phyloP scores from a whole-genome alignment of 2,329 filamentous ascomycete genomes.

The Microdochium bolleyi region DNA sequence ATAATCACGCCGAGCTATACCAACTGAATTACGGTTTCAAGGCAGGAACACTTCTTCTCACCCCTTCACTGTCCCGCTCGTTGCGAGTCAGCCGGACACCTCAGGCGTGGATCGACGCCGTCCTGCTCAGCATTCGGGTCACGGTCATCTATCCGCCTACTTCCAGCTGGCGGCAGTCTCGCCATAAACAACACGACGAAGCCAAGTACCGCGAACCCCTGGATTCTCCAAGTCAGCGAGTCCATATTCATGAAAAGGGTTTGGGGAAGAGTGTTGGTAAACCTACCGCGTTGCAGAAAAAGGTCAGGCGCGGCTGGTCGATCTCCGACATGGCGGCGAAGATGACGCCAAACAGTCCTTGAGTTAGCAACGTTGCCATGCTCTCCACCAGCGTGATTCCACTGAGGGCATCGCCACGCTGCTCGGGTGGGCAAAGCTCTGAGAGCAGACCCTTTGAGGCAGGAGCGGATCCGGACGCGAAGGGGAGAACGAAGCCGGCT shows the following conservation, averaged over 20 bases:
- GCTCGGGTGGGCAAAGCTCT: slow-evolving; percentile 55
- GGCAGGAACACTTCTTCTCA: too few relatives aligned
- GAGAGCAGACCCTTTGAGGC: slow-evolving; percentile 68
- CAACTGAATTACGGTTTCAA: too few relatives aligned
- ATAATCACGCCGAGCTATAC: too few relatives aligned
- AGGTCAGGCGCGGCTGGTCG: slow-evolving; percentile 54
- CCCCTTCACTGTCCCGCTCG: too few relatives aligned
- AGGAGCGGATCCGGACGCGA: slow-evolving; percentile 61
- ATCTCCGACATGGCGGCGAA: slow-evolving; percentile 56
- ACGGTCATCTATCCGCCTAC: slow-evolving; percentile 29
- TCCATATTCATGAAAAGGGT: background rate
- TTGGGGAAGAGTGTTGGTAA: background rate
- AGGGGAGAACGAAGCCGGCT: slow-evolving; percentile 56
- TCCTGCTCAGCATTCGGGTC: slow-evolving; percentile 1
- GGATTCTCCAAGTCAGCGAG: slow-evolving; percentile 4
- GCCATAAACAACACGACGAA: slow-evolving; percentile 35
- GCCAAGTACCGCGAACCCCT: slow-evolving; percentile 47
- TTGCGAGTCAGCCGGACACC: too few relatives aligned
- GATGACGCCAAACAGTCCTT: slow-evolving; percentile 58
- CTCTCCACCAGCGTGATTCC: slow-evolving; percentile 66
- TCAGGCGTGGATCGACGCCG: background rate
- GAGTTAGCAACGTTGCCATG: slow-evolving; percentile 54
- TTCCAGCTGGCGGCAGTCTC: slow-evolving; percentile 33
- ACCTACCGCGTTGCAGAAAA: slow-evolving; percentile 58
- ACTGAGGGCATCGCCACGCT: slow-evolving; percentile 58